These are phyloP conservation scores for Magnusiomyces tetraspermus DNA, from an alignment of 1,139 yeast species.

Conservation along the genomic window DNA sequence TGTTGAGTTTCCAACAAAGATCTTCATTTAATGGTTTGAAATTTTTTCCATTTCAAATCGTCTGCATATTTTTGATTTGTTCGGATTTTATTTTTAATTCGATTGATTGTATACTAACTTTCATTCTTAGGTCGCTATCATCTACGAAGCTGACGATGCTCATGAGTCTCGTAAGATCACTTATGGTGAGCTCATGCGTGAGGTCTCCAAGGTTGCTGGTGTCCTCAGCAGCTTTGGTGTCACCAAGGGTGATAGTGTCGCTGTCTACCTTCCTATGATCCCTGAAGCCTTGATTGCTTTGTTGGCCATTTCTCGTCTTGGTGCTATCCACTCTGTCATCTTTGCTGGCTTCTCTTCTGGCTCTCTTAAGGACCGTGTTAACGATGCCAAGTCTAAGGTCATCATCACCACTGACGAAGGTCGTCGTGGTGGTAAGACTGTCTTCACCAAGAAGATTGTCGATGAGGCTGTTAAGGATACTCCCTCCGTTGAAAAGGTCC, in stretches of 20 bases:
- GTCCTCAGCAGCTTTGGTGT: slow-evolving; percentile 45
- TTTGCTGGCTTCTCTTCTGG: slow-evolving; percentile 78
- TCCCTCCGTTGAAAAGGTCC: slow-evolving; percentile 58
- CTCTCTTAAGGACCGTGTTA: slow-evolving; percentile 65
- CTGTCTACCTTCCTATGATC: slow-evolving; percentile 79
- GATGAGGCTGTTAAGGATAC: slow-evolving; percentile 69
- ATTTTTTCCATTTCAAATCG: no score
- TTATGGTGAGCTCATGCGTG: slow-evolving; percentile 60
- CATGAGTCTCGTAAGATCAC: slow-evolving; percentile 54
- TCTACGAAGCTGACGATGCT: slow-evolving; percentile 74
- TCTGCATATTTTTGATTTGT: no score
- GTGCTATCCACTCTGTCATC: slow-evolving; percentile 76
- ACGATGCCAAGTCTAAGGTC: slow-evolving; percentile 60
- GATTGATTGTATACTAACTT: neutral
- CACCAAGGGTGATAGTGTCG: slow-evolving; percentile 73
- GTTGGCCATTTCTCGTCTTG: slow-evolving; percentile 66
- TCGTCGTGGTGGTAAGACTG: slow-evolving; percentile 72
- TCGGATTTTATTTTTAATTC: no score
- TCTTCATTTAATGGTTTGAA: no score
- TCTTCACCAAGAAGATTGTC: slow-evolving; percentile 73
- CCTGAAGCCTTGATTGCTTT: slow-evolving; percentile 70
- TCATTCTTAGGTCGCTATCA: slow-evolving; percentile 16
- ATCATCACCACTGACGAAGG: slow-evolving; percentile 78
- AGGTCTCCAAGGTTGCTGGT: slow-evolving; percentile 51
- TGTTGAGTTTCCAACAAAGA: no score